phyloP scores from a whole-genome alignment of 2,329 filamentous ascomycete species.

The Cladosporium sp. region DNA sequence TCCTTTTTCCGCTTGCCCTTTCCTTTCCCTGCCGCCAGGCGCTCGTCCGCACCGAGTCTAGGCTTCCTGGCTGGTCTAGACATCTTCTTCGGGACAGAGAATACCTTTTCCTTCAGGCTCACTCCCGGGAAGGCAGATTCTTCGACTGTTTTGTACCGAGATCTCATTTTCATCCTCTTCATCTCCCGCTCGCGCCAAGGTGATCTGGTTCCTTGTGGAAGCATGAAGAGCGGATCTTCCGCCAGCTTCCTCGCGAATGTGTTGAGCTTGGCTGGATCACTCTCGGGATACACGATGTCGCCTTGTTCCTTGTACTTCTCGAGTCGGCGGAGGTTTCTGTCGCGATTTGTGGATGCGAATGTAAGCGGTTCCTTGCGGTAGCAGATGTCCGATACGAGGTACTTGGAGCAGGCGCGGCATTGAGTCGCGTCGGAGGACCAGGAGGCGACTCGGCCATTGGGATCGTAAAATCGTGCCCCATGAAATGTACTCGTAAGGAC shows the following conservation, averaged over 20 bases:
- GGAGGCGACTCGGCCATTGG: neutral
- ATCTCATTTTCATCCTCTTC: neutral
- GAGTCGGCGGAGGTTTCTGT: neutral
- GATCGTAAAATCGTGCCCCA: neutral
- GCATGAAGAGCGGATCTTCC: constrained; percentile 12
- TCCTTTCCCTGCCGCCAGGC: neutral
- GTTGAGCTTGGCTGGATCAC: neutral
- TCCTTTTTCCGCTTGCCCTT: neutral
- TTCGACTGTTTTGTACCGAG: neutral
- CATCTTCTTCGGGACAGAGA: neutral
- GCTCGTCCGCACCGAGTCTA: neutral
- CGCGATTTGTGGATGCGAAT: neutral
- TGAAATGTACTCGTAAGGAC: neutral
- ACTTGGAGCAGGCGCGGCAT: neutral
- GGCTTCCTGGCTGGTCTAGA: too few species aligned
- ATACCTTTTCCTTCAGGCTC: neutral
- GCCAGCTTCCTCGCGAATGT: neutral
- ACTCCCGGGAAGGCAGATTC: neutral
- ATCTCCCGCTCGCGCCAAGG: neutral
- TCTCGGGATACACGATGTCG: neutral
- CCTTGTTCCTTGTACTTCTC: neutral
- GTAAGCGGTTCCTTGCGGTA: neutral
- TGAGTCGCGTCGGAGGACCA: neutral
- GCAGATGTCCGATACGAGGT: neutral
- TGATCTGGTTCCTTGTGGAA: neutral